Evolutionary conservation across 2,329 filamentous ascomycete genomes (phyloP), one percentile per base, ranked within the genome.

Genomic region (Pezicula carpinea): DNA sequence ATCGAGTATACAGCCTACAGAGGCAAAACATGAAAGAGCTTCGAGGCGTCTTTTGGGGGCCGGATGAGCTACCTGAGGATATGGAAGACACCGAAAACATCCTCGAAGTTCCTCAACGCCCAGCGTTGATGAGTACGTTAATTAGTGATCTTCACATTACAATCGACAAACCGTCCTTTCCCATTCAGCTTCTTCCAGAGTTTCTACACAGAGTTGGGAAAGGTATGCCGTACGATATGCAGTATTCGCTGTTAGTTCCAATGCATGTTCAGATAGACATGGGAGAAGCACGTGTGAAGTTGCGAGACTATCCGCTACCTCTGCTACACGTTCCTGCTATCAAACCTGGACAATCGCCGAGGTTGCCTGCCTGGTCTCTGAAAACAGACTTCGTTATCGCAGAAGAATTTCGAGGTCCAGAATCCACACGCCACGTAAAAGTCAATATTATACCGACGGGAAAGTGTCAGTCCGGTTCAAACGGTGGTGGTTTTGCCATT

Each of bases 141-240:
- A 82, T 97, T 55, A 89, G 83, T 50, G 92, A 99, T 63, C 72
- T 99, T 26, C 85, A 92, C 53, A 76, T 99, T 46, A 74, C 82
- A 26, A 75, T 99, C 49, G 93, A 97, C 66, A 96, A 96, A 64
- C 93, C 93, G 1, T 92, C 88, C 0, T 99, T 99, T 63, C 85
- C 90, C 0, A 72, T 95, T 49, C 75, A 80, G 3, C 83, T 96
- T 11, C 81, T 92, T 46, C 87, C 92, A 0, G 79, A 86, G 14
- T 99, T 95, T 63, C 72, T 99, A 21, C 79, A 96, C 62, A 80
- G 82, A 40, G 84, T 97, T 48, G 93, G 93, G n/a, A 99, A 99
- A 69, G 93, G 93, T 1, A 95, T 99, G 82, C 93, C 93, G 1
- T 76, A 82, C 52, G 85, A 95, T 59, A 99, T 90, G 79, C 75